Evolutionary conservation across 2,329 filamentous ascomycete genomes (phyloP).

Genomic region (Fusarium stilboides): DNA sequence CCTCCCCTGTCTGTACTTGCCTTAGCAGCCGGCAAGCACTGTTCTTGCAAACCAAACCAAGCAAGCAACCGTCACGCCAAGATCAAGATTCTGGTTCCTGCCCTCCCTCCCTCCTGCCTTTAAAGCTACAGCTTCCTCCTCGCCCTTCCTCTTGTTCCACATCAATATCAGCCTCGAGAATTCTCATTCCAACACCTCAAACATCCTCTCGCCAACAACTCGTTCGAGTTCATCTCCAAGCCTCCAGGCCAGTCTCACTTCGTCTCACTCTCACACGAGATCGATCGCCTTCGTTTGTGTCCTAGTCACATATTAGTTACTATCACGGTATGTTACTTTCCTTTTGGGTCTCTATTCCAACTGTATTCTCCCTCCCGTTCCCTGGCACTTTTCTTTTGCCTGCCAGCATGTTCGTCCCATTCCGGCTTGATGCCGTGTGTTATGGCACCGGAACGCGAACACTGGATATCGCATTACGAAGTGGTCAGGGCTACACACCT

Average conservation of each 20-base stretch:
- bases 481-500: slow-evolving; percentile 29
- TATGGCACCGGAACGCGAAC: slow-evolving; percentile 18
- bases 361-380: background rate
- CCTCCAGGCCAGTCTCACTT: slow-evolving; percentile 35
- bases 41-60: slow-evolving; percentile 25
- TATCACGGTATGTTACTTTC: slow-evolving; percentile 28
- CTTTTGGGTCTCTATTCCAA: slow-evolving; percentile 4
- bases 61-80: slow-evolving; percentile 41
- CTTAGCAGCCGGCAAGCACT: slow-evolving; percentile 34
- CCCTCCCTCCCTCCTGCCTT: slow-evolving; percentile 41
- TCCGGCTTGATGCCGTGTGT: slow-evolving; percentile 19
- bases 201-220: slow-evolving; percentile 41
- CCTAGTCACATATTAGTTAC: slow-evolving; percentile 42
- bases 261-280: slow-evolving; percentile 40
- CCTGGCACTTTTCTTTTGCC: slow-evolving; percentile 2
- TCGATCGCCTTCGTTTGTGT: slow-evolving; percentile 42
- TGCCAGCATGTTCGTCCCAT: slow-evolving; percentile 17
- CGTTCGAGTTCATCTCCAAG: slow-evolving; percentile 25
- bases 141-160: slow-evolving; percentile 43
- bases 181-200: slow-evolving; percentile 46
- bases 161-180: slow-evolving; percentile 33
- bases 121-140: slow-evolving; percentile 48
- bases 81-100: slow-evolving; percentile 41
- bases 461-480: slow-evolving; percentile 38
- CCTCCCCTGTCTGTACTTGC: slow-evolving; percentile 35